A percentile compares a stretch with the other conserved stretches of the same genome.
Conservation (phyloP, 2,329 filamentous ascomycete genomes). For the Aspergillus pseudoviridinutans region DNA sequence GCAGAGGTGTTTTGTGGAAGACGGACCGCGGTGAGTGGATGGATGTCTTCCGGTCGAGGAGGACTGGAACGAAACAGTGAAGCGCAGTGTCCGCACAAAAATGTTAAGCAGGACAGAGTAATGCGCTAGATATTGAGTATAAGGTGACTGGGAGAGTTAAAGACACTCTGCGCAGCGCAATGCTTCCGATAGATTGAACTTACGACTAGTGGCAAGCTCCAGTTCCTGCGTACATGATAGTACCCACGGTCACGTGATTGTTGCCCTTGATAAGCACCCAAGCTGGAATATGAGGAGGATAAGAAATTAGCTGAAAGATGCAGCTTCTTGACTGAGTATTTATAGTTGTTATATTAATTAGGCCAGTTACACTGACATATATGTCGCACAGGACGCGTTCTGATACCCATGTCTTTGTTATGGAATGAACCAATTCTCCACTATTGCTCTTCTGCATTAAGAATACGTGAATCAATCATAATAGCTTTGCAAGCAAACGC, state of each 20-base stretch:
- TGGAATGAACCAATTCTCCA: not conserved
- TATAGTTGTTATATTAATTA: too few relatives aligned
- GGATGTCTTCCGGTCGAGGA: too few relatives aligned
- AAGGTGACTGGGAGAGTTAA: not conserved
- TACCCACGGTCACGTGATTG: not conserved
- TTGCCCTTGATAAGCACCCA: too few relatives aligned
- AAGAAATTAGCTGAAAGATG: too few relatives aligned
- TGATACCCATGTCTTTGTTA: not conserved
- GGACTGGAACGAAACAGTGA: not conserved
- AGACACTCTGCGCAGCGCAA: not conserved
- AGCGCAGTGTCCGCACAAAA: too few relatives aligned
- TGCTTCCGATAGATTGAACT: not conserved
- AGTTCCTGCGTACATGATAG: not conserved
- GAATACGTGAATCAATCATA: not conserved
- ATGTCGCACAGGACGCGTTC: not conserved
- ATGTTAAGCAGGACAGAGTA: not conserved
- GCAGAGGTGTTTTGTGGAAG: not conserved
- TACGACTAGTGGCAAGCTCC: not conserved
- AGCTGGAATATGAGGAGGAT: too few relatives aligned
- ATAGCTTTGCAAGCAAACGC: slow-evolving; percentile 2
- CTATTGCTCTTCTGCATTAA: not conserved
- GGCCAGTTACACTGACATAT: not conserved
- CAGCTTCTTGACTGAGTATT: too few relatives aligned
- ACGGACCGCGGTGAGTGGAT: not conserved
- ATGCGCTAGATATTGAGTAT: not conserved